These are phyloP conservation scores for Tuber melanosporum DNA, from an alignment of 495 filamentous ascomycete genomes.

Conservation along the genomic window DNA sequence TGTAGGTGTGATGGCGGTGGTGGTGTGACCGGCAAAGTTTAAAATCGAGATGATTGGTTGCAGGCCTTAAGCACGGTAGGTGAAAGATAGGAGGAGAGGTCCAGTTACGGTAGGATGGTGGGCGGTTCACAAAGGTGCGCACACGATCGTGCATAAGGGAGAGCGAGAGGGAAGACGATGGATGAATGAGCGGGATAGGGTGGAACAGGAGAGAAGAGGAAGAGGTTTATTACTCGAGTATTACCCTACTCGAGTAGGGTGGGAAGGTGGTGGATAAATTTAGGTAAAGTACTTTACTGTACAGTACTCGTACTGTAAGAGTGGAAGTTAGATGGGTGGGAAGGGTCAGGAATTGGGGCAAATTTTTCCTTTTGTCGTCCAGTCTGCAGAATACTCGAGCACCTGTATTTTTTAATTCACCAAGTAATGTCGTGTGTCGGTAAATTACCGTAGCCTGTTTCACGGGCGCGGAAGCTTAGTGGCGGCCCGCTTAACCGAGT, in stretches of 20 bases:
- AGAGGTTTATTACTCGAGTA: not conserved
- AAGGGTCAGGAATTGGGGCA: not conserved
- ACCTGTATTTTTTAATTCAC: not conserved
- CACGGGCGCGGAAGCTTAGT: not conserved
- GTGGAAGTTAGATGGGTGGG: not conserved
- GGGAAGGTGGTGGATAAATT: not conserved
- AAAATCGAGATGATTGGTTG: not conserved
- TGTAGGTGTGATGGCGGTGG: not conserved
- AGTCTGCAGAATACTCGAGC: no score
- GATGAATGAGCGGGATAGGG: not conserved
- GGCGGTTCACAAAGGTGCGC: not conserved
- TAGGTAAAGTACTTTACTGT: not conserved
- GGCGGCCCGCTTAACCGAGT: not conserved
- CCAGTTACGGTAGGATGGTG: not conserved
- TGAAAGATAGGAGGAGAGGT: not conserved
- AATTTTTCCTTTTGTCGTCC: not conserved
- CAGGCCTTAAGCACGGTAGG: not conserved
- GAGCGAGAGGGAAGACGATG: not conserved
- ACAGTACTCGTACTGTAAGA: not conserved
- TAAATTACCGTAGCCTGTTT: not conserved
- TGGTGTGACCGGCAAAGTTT: not conserved
- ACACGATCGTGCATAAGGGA: not conserved
- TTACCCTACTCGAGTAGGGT: not conserved
- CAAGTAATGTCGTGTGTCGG: not conserved
- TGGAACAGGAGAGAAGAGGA: not conserved